Percentiles rank a stretch among this genome's conserved stretches.
Evolutionary conservation across 768 basidiomycete genomes (phyloP).

Genomic region (Nidularia sp.): DNA sequence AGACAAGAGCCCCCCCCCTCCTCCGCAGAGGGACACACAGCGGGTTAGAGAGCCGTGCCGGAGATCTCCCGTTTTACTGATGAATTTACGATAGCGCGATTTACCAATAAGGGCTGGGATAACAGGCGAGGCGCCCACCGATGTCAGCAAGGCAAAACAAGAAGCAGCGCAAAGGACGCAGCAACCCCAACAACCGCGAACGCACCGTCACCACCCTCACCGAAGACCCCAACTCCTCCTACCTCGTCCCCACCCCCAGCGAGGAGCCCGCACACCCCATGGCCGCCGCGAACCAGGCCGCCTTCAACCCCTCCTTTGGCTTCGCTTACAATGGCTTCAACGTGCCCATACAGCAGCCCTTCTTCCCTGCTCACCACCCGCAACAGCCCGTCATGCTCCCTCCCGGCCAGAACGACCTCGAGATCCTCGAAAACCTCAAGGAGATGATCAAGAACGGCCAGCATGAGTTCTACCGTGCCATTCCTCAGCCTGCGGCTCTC

Average conservation of each 20-base stretch:
- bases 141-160: conserved; percentile 61
- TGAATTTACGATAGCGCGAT: too few relatives aligned
- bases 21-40: too few relatives aligned
- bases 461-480: conserved; percentile 65
- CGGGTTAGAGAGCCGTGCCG: too few relatives aligned
- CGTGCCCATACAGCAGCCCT: conserved; percentile 21
- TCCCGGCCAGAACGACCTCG: conserved; percentile 63
- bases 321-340: conserved; percentile 33
- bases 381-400: conserved; percentile 24
- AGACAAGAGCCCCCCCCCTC: too few relatives aligned
- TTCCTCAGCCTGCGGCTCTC: conserved; percentile 62
- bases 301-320: conserved; percentile 26
- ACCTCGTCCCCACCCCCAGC: conserved; percentile 45
- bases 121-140: conserved; percentile 8
- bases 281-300: conserved; percentile 20
- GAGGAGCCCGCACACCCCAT: conserved; percentile 36
- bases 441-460: conserved; percentile 66
- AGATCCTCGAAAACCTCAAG: conserved; percentile 74
- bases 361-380: conserved; percentile 15
- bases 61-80: too few relatives aligned
- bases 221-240: conserved; percentile 51
- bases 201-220: conserved; percentile 69
- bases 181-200: conserved; percentile 51
- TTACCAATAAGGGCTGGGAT: too few relatives aligned
- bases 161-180: conserved; percentile 54